Base-by-base conservation (phyloP, 768 basidiomycete genomes). In the Termitomyces sp. region DNA sequence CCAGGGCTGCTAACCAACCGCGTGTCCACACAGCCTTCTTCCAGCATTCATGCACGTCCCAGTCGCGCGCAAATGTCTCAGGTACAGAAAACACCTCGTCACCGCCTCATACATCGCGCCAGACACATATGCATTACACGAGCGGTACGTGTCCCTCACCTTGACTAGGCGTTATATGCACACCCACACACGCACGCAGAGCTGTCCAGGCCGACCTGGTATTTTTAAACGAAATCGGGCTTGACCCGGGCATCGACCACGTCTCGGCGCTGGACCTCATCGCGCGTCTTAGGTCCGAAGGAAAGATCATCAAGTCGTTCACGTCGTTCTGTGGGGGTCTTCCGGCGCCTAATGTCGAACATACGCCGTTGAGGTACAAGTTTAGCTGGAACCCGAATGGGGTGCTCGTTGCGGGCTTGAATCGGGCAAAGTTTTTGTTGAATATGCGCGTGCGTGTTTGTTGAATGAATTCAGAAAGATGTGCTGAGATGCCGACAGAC, bases 321-420 rank as follows among this genome's bases (percentile, higher is more conserved):
- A 84, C 84, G 1, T 94, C 92, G 1, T 95, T 95, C 77, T 98
- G 95, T 55, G 95, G 95, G 1, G 95, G 95, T 1, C 76, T 98
- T 4, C 95, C 95, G 0, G 86, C 88, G 0, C 91, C 91, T 0
- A 89, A 89, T 42, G 77, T 77, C 8, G 64, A 71, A 9, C 70
- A 76, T 59, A 83, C 88, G 16, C 92, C 93, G 2, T 73, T 95
- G 10, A 80, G 87, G n/a, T 95, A 96, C 66, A 96, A 95, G 67
- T 94, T 94, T 67, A 92, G 92, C 62, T 98, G 95, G 95, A 90
- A 85, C 48, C 94, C 95, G 0, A 78, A 85, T 56, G 95, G 92
- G 5, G 94, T 96, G 8, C 72, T 98, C 38, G 82, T 78, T 16
- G 95, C 94, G 2, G 90, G 90, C 0, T 69, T 85, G 56, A 92